Evolutionary conservation across 345 rosid genomes (phyloP).

Genomic region (Pugionium dolabratum): DNA sequence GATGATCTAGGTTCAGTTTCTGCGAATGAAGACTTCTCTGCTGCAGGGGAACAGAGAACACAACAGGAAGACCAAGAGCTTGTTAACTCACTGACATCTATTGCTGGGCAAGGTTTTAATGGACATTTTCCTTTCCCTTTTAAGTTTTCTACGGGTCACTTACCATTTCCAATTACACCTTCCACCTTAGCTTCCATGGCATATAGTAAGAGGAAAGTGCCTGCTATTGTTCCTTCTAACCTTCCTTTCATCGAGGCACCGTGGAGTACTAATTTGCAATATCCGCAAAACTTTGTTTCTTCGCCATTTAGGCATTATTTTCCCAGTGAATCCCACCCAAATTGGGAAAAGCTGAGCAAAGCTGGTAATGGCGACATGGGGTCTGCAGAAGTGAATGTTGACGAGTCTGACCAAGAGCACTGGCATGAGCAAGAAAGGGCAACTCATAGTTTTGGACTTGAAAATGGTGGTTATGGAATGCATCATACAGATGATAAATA

Average conservation of each 20-base stretch:
- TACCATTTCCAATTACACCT: conserved; percentile 56
- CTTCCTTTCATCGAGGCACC: conserved; percentile 63
- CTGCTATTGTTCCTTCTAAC: conserved; percentile 60
- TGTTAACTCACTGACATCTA: conserved; percentile 67
- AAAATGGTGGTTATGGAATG: conserved; percentile 58
- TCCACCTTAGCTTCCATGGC: conserved; percentile 66
- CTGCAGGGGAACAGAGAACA: conserved; percentile 54
- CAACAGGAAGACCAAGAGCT: conserved; percentile 81
- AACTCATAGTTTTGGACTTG: conserved; percentile 53
- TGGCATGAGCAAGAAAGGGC: conserved; percentile 70
- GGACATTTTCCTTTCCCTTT: conserved; percentile 62
- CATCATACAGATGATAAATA: conserved; percentile 58
- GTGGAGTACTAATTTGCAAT: conserved; percentile 63
- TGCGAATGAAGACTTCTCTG: conserved; percentile 52
- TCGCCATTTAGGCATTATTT: conserved; percentile 63
- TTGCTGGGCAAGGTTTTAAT: conserved; percentile 59
- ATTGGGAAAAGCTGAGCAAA: conserved; percentile 55
- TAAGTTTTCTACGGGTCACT: conserved; percentile 59
- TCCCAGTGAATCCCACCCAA: conserved; percentile 56
- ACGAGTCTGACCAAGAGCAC: conserved; percentile 56
- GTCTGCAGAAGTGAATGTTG: conserved; percentile 48
- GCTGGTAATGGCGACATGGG: conserved; percentile 48
- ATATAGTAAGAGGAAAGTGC: conserved; percentile 64
- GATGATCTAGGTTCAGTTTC: conserved; percentile 57
- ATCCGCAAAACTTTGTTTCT: conserved; percentile 63